These are phyloP conservation scores for Sarocladium kiliense DNA, from an alignment of 2,329 filamentous ascomycete species.

Conservation along the genomic window DNA sequence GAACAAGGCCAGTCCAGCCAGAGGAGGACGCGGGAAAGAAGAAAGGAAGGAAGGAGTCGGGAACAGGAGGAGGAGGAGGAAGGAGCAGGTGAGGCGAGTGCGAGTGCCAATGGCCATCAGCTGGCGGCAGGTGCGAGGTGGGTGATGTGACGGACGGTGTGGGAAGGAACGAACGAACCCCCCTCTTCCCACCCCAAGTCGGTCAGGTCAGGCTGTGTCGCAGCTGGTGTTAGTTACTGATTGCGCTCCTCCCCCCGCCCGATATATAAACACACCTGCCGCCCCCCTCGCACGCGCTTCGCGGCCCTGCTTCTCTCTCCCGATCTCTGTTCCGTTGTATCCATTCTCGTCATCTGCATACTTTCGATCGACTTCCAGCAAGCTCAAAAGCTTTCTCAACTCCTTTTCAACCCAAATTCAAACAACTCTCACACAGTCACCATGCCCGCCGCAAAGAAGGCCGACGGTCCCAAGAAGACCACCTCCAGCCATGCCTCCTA, in stretches of 20 bases:
- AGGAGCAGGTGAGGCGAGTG: not conserved
- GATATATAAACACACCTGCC: constrained; percentile 54
- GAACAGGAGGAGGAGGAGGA: not conserved
- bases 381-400: constrained; percentile 19
- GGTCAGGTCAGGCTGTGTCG: not conserved
- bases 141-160: not conserved
- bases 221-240: constrained; percentile 36
- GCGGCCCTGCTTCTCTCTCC: constrained; percentile 32
- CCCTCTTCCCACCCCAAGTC: not conserved
- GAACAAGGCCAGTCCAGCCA: too few relatives aligned
- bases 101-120: not conserved
- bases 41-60: not conserved
- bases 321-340: constrained; percentile 27
- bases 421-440: constrained; percentile 21
- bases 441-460: constrained; percentile 50
- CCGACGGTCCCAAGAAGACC: constrained; percentile 39
- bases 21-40: not conserved
- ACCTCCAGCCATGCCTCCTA: constrained; percentile 50
- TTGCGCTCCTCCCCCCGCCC: constrained; percentile 50
- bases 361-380: constrained; percentile 18
- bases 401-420: constrained; percentile 12
- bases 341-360: constrained; percentile 15
- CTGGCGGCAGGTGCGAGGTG: not conserved
- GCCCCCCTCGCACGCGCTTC: constrained; percentile 44
- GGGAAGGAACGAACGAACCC: not conserved